These are phyloP conservation scores for Tylopilus subfusipes DNA, from an alignment of 768 basidiomycete genomes.

Conservation along the genomic window DNA sequence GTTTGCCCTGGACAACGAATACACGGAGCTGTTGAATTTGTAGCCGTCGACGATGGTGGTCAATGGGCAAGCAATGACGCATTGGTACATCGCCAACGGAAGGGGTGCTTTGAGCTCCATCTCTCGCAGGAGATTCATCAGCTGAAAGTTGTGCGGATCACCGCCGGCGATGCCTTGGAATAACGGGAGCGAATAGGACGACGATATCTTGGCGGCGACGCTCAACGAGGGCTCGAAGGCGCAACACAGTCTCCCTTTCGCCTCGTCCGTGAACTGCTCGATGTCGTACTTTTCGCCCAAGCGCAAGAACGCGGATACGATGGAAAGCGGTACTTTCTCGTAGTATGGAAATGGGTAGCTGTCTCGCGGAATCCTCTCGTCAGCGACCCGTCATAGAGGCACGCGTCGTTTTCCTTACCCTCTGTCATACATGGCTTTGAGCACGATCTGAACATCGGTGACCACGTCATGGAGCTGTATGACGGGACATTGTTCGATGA, in stretches of 20 bases:
- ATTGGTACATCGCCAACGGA: conserved; percentile 15
- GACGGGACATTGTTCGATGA: conserved; percentile 22
- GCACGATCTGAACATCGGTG: conserved; percentile 13
- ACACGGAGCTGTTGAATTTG: background rate
- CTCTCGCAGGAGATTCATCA: conserved; percentile 16
- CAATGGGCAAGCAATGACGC: conserved; percentile 3
- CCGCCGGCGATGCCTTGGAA: background rate
- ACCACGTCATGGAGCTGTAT: conserved; percentile 14
- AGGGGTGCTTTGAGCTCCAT: conserved; percentile 5
- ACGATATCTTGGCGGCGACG: conserved; percentile 1
- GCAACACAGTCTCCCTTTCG: conserved; percentile 3
- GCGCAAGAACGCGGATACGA: conserved; percentile 13
- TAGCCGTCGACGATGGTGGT: conserved; percentile 9
- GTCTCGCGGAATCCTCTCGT: background rate
- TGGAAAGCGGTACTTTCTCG: conserved; percentile 1
- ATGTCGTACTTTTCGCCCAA: conserved; percentile 26
- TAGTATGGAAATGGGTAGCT: conserved; percentile 13
- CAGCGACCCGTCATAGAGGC: background rate
- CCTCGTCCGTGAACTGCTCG: conserved; percentile 6
- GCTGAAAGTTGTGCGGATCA: conserved; percentile 16
- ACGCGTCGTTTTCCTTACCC: conserved; percentile 5
- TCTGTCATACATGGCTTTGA: conserved; percentile 21
- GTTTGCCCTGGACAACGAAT: conserved; percentile 2
- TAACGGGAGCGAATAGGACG: background rate
- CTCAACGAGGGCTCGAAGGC: background rate